Evolutionary conservation across 1,139 yeast genomes (phyloP).

Genomic region (Scheffersomyces illinoinensis): DNA sequence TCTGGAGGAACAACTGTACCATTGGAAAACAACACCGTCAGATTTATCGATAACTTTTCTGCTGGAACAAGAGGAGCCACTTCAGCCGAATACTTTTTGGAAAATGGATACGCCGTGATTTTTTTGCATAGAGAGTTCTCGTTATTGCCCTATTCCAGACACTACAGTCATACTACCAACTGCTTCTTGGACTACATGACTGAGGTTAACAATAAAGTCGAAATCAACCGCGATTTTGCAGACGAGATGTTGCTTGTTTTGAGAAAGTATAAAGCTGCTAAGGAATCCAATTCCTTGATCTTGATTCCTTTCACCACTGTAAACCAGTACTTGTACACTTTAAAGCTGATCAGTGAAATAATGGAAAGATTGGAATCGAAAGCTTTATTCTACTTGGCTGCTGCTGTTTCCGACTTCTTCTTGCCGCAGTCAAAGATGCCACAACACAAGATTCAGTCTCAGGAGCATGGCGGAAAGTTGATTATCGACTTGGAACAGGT

Average conservation of each 20-base stretch:
- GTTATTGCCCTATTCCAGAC: conserved; percentile 85
- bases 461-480: conserved; percentile 68
- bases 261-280: conserved; percentile 62
- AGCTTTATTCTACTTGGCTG: conserved; percentile 86
- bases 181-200: conserved; percentile 84
- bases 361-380: conserved; percentile 53
- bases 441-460: conserved; percentile 91
- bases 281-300: conserved; percentile 59
- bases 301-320: conserved; percentile 91
- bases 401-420: conserved; percentile 96
- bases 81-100: conserved; percentile 87
- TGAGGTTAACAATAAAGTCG: conserved; percentile 52
- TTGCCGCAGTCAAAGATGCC: conserved; percentile 84
- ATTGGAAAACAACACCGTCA: conserved; percentile 89
- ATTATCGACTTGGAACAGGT: conserved; percentile 91
- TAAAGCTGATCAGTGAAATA: conserved; percentile 64
- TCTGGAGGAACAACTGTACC: conserved; percentile 99
- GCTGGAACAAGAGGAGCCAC: conserved; percentile 99
- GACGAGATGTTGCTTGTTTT: conserved; percentile 65
- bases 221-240: conserved; percentile 62
- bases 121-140: conserved; percentile 92
- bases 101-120: conserved; percentile 85
- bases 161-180: conserved; percentile 80
- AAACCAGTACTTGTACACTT: conserved; percentile 85
- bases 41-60: conserved; percentile 94